phyloP scores from a whole-genome alignment of 345 rosid species.

The Corchorus olitorius region DNA sequence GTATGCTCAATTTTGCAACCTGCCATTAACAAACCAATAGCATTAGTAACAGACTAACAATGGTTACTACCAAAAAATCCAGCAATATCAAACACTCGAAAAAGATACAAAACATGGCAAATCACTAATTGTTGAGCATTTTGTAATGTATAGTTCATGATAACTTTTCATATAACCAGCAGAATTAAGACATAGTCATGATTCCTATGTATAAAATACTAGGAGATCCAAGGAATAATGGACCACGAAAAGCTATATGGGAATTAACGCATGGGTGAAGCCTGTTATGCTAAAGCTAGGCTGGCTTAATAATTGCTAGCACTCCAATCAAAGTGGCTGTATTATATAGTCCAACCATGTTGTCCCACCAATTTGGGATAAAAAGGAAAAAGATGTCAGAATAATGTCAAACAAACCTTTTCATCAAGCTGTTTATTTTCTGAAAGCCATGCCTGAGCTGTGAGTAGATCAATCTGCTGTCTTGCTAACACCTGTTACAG shows the following conservation, averaged over 20 bases:
- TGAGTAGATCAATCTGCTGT: slow-evolving; percentile 72
- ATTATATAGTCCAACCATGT: background rate
- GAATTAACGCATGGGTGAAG: background rate
- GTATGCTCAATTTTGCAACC: slow-evolving; percentile 71
- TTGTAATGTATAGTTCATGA: background rate
- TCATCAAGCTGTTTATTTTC: slow-evolving; percentile 67
- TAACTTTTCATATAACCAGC: background rate
- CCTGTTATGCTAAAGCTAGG: background rate
- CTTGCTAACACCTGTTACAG: slow-evolving; percentile 60
- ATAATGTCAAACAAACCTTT: slow-evolving; percentile 51
- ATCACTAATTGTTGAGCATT: background rate
- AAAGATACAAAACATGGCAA: background rate
- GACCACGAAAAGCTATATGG: background rate
- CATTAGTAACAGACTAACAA: background rate
- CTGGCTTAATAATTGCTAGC: background rate
- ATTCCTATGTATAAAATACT: background rate
- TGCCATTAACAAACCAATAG: slow-evolving; percentile 26
- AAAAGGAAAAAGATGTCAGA: background rate
- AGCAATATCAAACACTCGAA: background rate
- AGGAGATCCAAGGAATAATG: background rate
- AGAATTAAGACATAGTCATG: background rate
- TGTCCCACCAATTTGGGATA: background rate
- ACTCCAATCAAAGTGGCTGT: background rate
- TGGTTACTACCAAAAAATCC: background rate
- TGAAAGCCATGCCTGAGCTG: slow-evolving; percentile 87